Base-by-base conservation (phyloP, 148 eudicot genomes). In the Rhododendron molle region DNA sequence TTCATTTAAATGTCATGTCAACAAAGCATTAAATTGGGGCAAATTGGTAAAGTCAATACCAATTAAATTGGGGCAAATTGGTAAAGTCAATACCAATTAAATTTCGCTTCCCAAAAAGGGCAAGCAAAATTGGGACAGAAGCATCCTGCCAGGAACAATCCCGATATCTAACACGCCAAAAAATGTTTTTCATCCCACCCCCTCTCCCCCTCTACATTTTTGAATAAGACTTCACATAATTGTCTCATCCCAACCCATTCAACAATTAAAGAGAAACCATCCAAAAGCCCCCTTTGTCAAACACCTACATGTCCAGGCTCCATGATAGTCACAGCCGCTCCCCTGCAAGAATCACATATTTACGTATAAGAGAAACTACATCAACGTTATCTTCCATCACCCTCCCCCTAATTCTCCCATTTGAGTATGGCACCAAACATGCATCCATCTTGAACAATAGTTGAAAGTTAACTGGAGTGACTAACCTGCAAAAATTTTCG, bases 291-390 rank as follows among this genome's bases (percentile, higher is more conserved):
- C 91, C 92, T 89, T 88, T 86, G 91, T 87, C 88, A 88, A 90
- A 92, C 93, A 95, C 98, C 96, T 95, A 97, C 96, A 93, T 90
- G 87, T 91, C 91, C 90, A 71, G 94, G 91, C 92, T 93, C 97
- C 98, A 89, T 85, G 93, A 88, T 86, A 90, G 96, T 92, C 95
- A 93, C 92, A 92, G 93, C 94, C 88, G 90, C 89, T 86, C 94
- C 93, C 99, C 99, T 97, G 99, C 99, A 97, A 95, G 98, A 97
- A 95, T 89, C 97, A 94, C 93, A 96, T 93, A 93, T 91, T 91
- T 94, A 89, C 84, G 90, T 93, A 97, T 97, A 97, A 97, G 99
- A 97, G 92, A 95, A 93, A 93, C 95, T 95, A 87, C 87, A 89
- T 91, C 90, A 83, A 85, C 90, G 84, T 83, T 88, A 92, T 90